Evolutionary conservation across 2,329 filamentous ascomycete species (phyloP).

Genomic region (Trichoderma koningiopsis): DNA sequence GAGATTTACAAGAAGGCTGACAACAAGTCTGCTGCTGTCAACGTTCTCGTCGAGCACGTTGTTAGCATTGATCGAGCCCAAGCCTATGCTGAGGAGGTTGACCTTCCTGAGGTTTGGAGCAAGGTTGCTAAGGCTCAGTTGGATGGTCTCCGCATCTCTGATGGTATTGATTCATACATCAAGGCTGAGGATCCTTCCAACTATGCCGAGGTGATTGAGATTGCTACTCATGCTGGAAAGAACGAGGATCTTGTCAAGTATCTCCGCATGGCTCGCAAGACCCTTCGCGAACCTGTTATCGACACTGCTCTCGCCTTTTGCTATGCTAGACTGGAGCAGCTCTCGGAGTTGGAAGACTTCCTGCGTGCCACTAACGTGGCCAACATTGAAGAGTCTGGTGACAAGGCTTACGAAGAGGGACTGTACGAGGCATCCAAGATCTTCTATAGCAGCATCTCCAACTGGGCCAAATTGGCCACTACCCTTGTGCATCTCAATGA

Average conservation of each 20-base stretch:
- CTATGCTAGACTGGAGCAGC: constrained; percentile 87
- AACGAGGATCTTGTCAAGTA: constrained; percentile 97
- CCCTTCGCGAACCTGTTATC: constrained; percentile 86
- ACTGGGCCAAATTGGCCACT: constrained; percentile 98
- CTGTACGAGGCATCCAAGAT: constrained; percentile 97
- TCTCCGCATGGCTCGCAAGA: constrained; percentile 96
- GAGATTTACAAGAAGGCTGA: constrained; percentile 98
- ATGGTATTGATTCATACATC: constrained; percentile 96
- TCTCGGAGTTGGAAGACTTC: constrained; percentile 95
- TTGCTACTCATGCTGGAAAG: constrained; percentile 91
- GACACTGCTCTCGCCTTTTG: constrained; percentile 94
- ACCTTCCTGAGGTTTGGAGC: constrained; percentile 95
- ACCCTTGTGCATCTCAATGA: constrained; percentile 96
- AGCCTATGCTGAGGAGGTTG: constrained; percentile 92
- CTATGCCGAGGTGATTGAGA: constrained; percentile 94
- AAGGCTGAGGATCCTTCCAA: constrained; percentile 91
- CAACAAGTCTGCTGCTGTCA: constrained; percentile 82
- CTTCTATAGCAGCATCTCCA: constrained; percentile 97
- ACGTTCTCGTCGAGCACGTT: constrained; percentile 92
- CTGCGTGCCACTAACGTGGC: constrained; percentile 90
- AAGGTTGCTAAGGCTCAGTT: constrained; percentile 97
- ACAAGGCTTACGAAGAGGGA: constrained; percentile 95
- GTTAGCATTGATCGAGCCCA: constrained; percentile 98
- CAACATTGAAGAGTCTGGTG: constrained; percentile 93
- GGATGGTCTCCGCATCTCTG: constrained; percentile 87